Evolutionary conservation across 768 basidiomycete genomes (phyloP), one percentile per base, ranked within the genome.

Genomic region (Amyloporia xantha): DNA sequence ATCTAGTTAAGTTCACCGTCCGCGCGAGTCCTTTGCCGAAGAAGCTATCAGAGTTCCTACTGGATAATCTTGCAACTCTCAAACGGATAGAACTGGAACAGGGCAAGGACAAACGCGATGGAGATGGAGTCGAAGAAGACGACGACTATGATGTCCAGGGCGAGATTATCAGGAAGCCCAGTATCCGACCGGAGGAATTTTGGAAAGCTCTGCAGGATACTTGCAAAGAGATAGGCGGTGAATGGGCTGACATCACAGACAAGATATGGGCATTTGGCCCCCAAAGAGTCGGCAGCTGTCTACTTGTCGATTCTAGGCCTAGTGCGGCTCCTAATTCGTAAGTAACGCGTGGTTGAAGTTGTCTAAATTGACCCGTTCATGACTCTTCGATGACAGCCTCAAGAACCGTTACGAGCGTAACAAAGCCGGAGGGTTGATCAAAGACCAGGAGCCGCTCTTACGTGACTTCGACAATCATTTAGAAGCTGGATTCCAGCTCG

Each of bases 401-500:
- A 76, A 67, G 55, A 71, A 66, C 49, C 76, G 76, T 23, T 63
- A 82, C 33, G 72, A 56, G 36, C 76, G 56, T 53, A 48, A 67
- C 68, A 57, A 60, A 53, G 26, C 48, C 13, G 47, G 45, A 12
- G 73, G 71, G 33, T 59, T 66, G 0, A 69, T 71, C 28, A 43
- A 40, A 38, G 49, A 56, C 47, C 58, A 54, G 17, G 60, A 60
- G 36, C 39, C 60, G 28, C 48, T 62, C 3, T 42, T 44, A 1
- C 60, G 56, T n/a, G 81, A 91, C 53, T 89, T 97, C 53, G 85
- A 93, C 56, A 81, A 81, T 47, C 76, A 86, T 54, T 74, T 98
- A 25, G 93, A 97, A 63, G 86, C 85, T 3, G 95, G 94, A 1
- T 99, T 99, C 68, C 94, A 96, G 67, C 77, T 98, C 41, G 94